Evolutionary conservation across 805 yeast species (phyloP), one percentile per base, ranked within the genome.

Genomic region (Kodamaea kaohsiungensis): DNA sequence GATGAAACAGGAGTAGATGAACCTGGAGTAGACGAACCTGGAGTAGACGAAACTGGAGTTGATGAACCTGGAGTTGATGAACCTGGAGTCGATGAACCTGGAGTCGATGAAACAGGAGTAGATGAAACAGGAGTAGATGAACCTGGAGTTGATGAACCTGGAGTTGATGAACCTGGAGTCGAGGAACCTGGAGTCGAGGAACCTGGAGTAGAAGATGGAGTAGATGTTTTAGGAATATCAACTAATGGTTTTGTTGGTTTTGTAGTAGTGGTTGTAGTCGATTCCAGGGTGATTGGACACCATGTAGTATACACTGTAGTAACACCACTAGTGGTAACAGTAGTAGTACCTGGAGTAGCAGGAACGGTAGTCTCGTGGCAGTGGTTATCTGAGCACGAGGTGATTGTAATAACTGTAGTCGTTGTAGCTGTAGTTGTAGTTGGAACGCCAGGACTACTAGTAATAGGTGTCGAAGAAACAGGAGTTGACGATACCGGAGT

Each of bases 271-370:
- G 25, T 4, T 22, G n/a, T n/a, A n/a, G n/a, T 22, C 25, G n/a
- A n/a, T n/a, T n/a, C n/a, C n/a, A n/a, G n/a, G n/a, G 46, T 48
- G 61, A 54, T 33, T 49, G 63, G 48, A 70, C 70, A 68, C 70
- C 64, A 69, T 38, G 73, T 69, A 53, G 80, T 72, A 65, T 68
- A 78, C 38, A 70, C 66, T 19, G 77, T 73, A 48, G 58, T 67
- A 22, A 63, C 63, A 38, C 73, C 78, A 53, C 67, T 59, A 19
- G 65, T 65, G 35, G 73, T 67, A 42, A 69, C 59, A 43, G 78
- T 73, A 49, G 68, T 56, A 13, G 65, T 22, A 38, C 22, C 49
- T 38, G 22, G 37, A 19, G 54, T 51, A 46, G 54, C 57, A 43
- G 66, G 62, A 37, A 55, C 61, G 16, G 55, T 43, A 43, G 61